Percentiles rank a stretch among this genome's conserved stretches.
phyloP scores from a whole-genome alignment of 1,284 basidiomycete genomes.

The Rhodotorula sp. region DNA sequence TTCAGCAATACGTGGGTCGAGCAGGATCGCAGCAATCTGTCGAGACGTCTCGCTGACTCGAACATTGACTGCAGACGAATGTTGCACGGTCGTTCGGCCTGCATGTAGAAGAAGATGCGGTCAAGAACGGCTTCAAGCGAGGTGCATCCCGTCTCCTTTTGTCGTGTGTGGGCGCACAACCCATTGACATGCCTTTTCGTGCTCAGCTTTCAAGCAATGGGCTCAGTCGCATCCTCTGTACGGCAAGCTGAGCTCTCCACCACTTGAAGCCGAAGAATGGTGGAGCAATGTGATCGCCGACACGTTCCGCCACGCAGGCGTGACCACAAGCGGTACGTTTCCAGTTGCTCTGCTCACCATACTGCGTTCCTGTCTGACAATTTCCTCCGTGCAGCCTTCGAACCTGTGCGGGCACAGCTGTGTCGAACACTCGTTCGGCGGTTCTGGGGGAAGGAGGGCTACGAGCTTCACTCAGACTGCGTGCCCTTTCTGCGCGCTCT shows the following conservation, averaged over 20 bases:
- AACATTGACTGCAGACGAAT: background rate
- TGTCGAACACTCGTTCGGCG: slow-evolving; percentile 33
- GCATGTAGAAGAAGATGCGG: slow-evolving; percentile 21
- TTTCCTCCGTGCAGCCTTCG: slow-evolving; percentile 27
- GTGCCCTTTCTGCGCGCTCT: slow-evolving; percentile 26
- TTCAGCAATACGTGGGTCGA: slow-evolving; percentile 37
- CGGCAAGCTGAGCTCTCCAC: slow-evolving; percentile 38
- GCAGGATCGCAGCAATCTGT: background rate
- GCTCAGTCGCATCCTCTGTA: slow-evolving; percentile 38
- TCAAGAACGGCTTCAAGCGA: slow-evolving; percentile 37
- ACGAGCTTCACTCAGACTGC: slow-evolving; percentile 39
- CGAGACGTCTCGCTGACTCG: too few species aligned
- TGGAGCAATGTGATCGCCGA: slow-evolving; percentile 41
- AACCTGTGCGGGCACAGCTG: background rate
- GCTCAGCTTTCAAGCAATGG: slow-evolving; percentile 39
- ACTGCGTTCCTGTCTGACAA: too few species aligned
- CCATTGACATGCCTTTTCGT: background rate
- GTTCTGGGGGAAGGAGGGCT: slow-evolving; percentile 40
- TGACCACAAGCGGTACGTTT: slow-evolving; percentile 22
- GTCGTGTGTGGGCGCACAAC: fast-evolving
- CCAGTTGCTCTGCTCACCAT: too few species aligned
- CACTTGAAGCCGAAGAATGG: slow-evolving; percentile 38
- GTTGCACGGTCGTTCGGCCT: slow-evolving; percentile 30
- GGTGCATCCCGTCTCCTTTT: background rate
- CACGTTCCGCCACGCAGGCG: slow-evolving; percentile 37